Conservation (phyloP, 2,329 filamentous ascomycete genomes). For the Pestalotiopsis sp. region DNA sequence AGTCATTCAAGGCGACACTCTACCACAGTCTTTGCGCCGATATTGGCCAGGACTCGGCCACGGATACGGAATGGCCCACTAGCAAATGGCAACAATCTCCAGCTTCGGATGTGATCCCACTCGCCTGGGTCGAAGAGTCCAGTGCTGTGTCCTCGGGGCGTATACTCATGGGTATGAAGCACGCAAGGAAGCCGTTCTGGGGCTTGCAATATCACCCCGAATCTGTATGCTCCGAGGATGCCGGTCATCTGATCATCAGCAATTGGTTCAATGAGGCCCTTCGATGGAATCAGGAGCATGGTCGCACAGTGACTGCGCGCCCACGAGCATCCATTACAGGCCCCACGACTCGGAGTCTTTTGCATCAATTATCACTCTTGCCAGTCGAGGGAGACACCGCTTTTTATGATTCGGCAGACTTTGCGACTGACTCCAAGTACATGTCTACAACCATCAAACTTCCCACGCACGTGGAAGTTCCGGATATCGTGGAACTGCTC, state of each 20-base stretch:
- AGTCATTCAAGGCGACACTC: slow-evolving; percentile 67
- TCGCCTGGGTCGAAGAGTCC: slow-evolving; percentile 62
- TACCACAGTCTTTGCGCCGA: slow-evolving; percentile 69
- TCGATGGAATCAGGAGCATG: slow-evolving; percentile 48
- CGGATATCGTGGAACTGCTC: slow-evolving; percentile 55
- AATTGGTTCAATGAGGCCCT: slow-evolving; percentile 75
- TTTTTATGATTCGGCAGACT: neutral
- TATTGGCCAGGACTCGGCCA: slow-evolving; percentile 47
- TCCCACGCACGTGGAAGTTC: slow-evolving; percentile 46
- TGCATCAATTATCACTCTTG: slow-evolving; percentile 22
- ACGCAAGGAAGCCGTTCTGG: slow-evolving; percentile 72
- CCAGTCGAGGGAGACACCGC: neutral
- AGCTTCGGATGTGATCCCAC: slow-evolving; percentile 48
- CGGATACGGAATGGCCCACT: slow-evolving; percentile 34
- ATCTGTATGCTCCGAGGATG: slow-evolving; percentile 76
- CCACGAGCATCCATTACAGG: neutral
- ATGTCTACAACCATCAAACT: slow-evolving; percentile 42
- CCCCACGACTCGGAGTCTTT: slow-evolving; percentile 33
- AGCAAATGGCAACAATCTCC: slow-evolving; percentile 38
- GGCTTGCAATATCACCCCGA: slow-evolving; percentile 91
- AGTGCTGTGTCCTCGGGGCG: slow-evolving; percentile 41
- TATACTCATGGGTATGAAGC: slow-evolving; percentile 76
- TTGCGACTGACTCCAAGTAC: slow-evolving; percentile 32
- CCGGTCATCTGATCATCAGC: slow-evolving; percentile 62
- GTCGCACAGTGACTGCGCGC: slow-evolving; percentile 10